Evolutionary conservation across 495 filamentous ascomycete species (phyloP).

Genomic region (Neurospora hispaniola): DNA sequence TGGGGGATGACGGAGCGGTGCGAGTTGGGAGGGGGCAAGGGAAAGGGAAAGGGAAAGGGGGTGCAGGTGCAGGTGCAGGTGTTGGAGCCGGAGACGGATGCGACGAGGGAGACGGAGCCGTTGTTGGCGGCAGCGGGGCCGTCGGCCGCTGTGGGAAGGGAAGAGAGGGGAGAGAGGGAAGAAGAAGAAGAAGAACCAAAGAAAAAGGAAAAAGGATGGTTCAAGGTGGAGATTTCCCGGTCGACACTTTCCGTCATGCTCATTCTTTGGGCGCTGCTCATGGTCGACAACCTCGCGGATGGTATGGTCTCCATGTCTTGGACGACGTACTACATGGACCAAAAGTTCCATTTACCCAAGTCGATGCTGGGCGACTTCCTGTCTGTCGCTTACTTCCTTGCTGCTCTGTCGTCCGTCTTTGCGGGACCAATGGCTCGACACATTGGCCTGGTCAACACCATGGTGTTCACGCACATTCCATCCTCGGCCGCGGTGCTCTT

Average conservation of each 20-base stretch:
- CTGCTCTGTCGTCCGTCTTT: slow-evolving; percentile 48
- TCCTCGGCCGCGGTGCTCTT: slow-evolving; percentile 32
- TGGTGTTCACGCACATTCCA: slow-evolving; percentile 38
- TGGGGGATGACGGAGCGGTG: slow-evolving; percentile 24
- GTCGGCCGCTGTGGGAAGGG: background rate
- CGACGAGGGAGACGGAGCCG: background rate
- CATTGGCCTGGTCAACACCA: slow-evolving; percentile 61
- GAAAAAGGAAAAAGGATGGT: slow-evolving; percentile 23
- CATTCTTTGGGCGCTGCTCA: slow-evolving; percentile 64
- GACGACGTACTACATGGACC: slow-evolving; percentile 68
- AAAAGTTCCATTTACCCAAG: slow-evolving; percentile 61
- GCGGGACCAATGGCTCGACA: slow-evolving; percentile 64
- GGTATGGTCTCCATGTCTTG: slow-evolving; percentile 64
- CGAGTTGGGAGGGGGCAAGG: slow-evolving; percentile 15
- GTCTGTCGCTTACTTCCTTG: slow-evolving; percentile 26
- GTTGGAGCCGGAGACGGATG: background rate
- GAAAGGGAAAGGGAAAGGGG: background rate
- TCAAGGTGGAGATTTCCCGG: slow-evolving; percentile 35
- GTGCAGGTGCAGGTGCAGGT: background rate
- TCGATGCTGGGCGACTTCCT: slow-evolving; percentile 40
- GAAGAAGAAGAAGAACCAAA: background rate
- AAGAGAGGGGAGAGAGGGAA: background rate
- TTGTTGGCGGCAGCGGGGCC: slow-evolving; percentile 2
- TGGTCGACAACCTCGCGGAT: slow-evolving; percentile 67
- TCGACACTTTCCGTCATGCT: slow-evolving; percentile 51